Conservation (phyloP, 495 filamentous ascomycete species). For the Wilcoxina mikolae region DNA sequence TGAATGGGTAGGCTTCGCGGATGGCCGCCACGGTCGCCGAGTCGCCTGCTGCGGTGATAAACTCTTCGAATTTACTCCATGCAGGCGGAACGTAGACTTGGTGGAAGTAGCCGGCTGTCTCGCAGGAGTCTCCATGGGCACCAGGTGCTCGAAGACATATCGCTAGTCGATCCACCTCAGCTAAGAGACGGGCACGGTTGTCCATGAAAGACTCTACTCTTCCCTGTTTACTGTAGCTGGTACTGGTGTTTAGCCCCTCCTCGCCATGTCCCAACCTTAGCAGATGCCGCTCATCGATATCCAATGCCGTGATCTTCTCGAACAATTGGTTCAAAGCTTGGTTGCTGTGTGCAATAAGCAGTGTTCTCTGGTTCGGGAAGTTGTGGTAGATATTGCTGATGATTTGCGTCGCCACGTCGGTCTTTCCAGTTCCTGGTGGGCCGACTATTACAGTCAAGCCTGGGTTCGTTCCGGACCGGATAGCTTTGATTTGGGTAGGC, state of each 20-base stretch:
- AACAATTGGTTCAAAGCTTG: constrained; percentile 98
- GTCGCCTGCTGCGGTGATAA: constrained; percentile 33
- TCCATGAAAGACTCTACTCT: constrained; percentile 93
- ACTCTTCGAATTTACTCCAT: constrained; percentile 58
- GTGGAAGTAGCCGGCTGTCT: constrained; percentile 95
- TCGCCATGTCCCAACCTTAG: constrained; percentile 88
- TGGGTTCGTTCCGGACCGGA: constrained; percentile 84
- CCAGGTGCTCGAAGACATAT: constrained; percentile 70
- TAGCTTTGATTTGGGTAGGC: constrained; percentile 78
- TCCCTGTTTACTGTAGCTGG: constrained; percentile 84
- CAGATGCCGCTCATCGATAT: constrained; percentile 92
- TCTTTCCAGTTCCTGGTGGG: constrained; percentile 93
- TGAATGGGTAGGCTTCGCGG: constrained; percentile 72
- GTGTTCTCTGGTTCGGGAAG: constrained; percentile 78
- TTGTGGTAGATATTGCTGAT: constrained; percentile 99
- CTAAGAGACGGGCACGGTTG: constrained; percentile 60
- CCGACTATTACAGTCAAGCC: constrained; percentile 90
- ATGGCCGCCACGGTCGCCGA: constrained; percentile 44
- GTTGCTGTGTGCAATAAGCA: constrained; percentile 93
- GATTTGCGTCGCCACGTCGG: constrained; percentile 94
- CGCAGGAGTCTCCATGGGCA: constrained; percentile 84
- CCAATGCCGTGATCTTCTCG: constrained; percentile 84
- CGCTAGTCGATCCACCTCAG: constrained; percentile 77
- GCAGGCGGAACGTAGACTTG: constrained; percentile 74
- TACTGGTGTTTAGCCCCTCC: constrained; percentile 75